A percentile compares a stretch with the other conserved stretches of the same genome.
Evolutionary conservation across 2,329 filamentous ascomycete species (phyloP).

Genomic region (Aspergillus sclerotialis): DNA sequence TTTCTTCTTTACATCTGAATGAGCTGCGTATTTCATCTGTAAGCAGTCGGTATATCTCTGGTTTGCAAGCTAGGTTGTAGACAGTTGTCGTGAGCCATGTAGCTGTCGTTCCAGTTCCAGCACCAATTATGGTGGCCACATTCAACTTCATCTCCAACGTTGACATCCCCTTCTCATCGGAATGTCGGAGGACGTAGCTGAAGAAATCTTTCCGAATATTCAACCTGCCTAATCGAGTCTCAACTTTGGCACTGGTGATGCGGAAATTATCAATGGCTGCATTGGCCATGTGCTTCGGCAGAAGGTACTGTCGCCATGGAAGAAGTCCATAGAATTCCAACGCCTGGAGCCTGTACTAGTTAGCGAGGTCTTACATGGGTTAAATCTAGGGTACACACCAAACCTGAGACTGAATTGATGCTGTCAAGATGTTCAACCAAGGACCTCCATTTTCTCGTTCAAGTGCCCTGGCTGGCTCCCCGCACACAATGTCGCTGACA

Average conservation of each 20-base stretch:
- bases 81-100: constrained; percentile 2
- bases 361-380: background rate
- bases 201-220: background rate
- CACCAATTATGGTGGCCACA: constrained; percentile 9
- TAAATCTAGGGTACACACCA: background rate
- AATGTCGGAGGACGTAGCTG: background rate
- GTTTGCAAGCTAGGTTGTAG: background rate
- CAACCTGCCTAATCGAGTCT: background rate
- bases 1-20: background rate
- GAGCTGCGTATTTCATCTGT: background rate
- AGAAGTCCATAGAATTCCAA: background rate
- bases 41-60: background rate
- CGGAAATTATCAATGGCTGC: background rate
- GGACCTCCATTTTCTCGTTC: background rate
- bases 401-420: background rate
- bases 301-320: background rate
- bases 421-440: background rate
- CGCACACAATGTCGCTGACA: background rate
- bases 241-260: background rate
- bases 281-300: background rate
- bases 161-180: background rate
- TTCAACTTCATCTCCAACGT: background rate
- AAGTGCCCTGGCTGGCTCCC: background rate
- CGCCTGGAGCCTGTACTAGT: background rate
- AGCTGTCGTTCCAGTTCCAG: constrained; percentile 18